Base-by-base conservation (phyloP, 495 filamentous ascomycete species). In the Xylaria venustula region DNA sequence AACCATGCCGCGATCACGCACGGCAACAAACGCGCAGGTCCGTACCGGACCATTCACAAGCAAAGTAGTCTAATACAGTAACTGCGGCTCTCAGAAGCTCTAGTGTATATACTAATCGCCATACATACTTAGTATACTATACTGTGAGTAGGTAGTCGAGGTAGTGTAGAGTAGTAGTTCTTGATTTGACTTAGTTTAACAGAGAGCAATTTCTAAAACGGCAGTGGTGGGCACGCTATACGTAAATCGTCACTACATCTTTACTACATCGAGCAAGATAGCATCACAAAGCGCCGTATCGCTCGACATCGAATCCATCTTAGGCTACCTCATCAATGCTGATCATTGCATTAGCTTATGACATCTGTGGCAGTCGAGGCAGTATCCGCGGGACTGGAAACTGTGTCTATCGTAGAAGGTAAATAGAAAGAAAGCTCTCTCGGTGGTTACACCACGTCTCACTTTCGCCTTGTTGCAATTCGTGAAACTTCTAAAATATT, bases 321-420 rank as follows among this genome's bases (percentile, higher is more conserved):
- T 17, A 15, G 37, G 37, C 36, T 54, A 54, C 22, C 23, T 54
- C n/a, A 15, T 23, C 1, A 15, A 15, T 20, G 22, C 15, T 54
- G 19, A 30, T 44, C 36, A n/a, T n/a, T 37, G 23, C 11, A 37
- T n/a, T 28, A 41, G 14, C 30, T 11, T 34, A 11, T 54, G 51
- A 54, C 20, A 30, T 54, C 22, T 25, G 52, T 54, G 52, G 52
- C 52, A 20, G 6, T 32, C 19, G 52, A 42, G 52, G 52, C 52
- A 20, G 6, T 32, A 54, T 11, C 50, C 52, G 20, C 9, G 52
- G 52, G 20, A 44, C 37, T 20, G 37, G 52, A n/a, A n/a, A n/a
- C n/a, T 42, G 44, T 23, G 37, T 20, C 12, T 22, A 44, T 54
- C 20, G 23, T 32, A 0, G n/a, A 32, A 9, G n/a, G 23, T 42